These are phyloP conservation scores for Elongisporangium prolatum DNA, from an alignment of 352 stramenopile species.

Conservation along the genomic window DNA sequence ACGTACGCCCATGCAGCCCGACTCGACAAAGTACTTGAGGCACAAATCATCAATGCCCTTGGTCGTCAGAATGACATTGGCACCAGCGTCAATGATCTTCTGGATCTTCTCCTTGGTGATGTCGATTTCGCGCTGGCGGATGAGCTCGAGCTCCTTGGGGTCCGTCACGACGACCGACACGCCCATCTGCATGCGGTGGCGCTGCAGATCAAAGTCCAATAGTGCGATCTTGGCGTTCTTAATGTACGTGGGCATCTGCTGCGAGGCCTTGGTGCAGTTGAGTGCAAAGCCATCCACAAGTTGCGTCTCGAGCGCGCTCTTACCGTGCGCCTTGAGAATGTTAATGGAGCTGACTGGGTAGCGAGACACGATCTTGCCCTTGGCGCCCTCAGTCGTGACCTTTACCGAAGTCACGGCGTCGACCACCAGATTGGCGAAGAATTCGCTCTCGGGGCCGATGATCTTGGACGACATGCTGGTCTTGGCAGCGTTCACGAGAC, in stretches of 20 bases:
- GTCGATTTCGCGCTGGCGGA: constrained; percentile 98
- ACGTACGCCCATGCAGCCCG: constrained; percentile 94
- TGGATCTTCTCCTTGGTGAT: constrained; percentile 99
- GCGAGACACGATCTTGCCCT: constrained; percentile 79
- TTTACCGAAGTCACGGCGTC: constrained; percentile 96
- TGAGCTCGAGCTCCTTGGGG: constrained; percentile 96
- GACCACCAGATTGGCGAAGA: constrained; percentile 98
- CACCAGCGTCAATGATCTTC: constrained; percentile 97
- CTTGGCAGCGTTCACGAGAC: constrained; percentile 96
- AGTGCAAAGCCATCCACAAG: constrained; percentile 96
- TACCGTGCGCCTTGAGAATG: constrained; percentile 97
- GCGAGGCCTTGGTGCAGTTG: constrained; percentile 95
- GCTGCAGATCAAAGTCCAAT: constrained; percentile 98
- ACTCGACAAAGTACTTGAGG: constrained; percentile 99
- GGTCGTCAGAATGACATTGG: constrained; percentile 99
- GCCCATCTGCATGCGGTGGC: constrained; percentile 97
- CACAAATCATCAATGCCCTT: constrained; percentile 99
- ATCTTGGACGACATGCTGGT: constrained; percentile 99
- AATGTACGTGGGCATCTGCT: constrained; percentile 97
- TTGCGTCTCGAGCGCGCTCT: constrained; percentile 86
- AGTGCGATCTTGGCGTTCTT: constrained; percentile 95
- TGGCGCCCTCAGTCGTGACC: constrained; percentile 83
- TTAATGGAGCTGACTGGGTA: constrained; percentile 99
- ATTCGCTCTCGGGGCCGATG: constrained; percentile 95
- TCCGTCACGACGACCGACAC: constrained; percentile 91